Evolutionary conservation across 306 rosid species (phyloP), one percentile per base, ranked within the genome.

Genomic region (Heteromeles arbutifolia): DNA sequence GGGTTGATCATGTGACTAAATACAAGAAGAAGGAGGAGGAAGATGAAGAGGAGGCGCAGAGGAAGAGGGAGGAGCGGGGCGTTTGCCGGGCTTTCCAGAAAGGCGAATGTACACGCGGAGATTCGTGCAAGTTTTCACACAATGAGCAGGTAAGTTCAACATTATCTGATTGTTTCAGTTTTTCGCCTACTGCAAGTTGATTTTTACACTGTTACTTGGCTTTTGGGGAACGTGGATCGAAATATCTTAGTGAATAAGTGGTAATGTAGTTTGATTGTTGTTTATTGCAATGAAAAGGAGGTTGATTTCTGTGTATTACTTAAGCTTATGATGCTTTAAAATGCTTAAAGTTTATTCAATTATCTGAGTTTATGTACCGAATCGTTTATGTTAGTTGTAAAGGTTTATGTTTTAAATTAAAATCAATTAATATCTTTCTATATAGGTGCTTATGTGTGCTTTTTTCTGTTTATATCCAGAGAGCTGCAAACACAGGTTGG

Each of bases 401-500:
- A 25, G 6, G 37, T n/a, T 11, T 25, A 17, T 7, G 13, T 31
- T 17, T 57, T 37, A 29, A 2, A 17, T 39, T 8, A 14, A 5
- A 22, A 6, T 37, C 18, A 15, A 2, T 67, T 0, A n/a, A 11
- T 21, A n/a, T 59, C 11, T 39, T 0, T 7, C 4, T n/a, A 43
- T 61, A 1, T 61, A 26, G 73, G 59, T 83, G 29, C 75, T 82
- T 66, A 81, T 76, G 6, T 70, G 18, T 59, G 61, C 59, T 34
- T 48, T 73, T 37, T 67, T 80, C 25, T 76, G 75, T 75, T 74
- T 69, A 61, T 83, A 26, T 65, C 43, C 81, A 95, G 97, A 89
- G 97, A 90, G 96, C 96, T 90, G 93, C 97, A 64, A 90, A 95
- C 83, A 92, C 97, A 2, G 99, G 97, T 26, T 95, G 97, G 97